Evolutionary conservation across 23 red algal genomes (phyloP), one percentile per base, ranked within the genome.

Genomic region (Chondrus crispus): DNA sequence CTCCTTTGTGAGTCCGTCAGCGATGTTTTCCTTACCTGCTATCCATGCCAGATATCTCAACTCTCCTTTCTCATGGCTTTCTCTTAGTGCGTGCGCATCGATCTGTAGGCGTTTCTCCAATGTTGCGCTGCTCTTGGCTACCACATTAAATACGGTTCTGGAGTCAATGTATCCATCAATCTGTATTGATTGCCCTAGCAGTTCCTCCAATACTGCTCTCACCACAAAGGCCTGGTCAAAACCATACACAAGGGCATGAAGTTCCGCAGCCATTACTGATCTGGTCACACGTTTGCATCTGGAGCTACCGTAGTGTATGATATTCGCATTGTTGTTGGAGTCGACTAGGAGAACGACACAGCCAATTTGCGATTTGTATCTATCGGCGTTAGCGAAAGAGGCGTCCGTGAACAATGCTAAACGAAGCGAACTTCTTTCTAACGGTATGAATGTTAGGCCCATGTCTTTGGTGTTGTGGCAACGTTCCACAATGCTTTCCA

Each of bases 91-190:
- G 38, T 33, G 16, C 8, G 60, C 60, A 52, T 87, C 84, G 50
- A 75, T 87, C 26, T 74, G 84, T 71, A 73, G 84, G 5, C 84
- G 6, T 46, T 75, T 72, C 46, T 73, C 84, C 14, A 87, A 38
- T 5, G 62, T 87, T 68, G 30, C 29, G 9, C 22, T 43, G 26
- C 55, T 29, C 22, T 75, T 72, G 18, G 84, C 24, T 19, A 73
- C 62, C n/a, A 54, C 68, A 87, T 73, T 75, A 30, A 87, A 87
- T 41, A 87, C 13, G 5, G 84, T 87, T 73, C 68, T 36, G 5
- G 62, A 87, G 51, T 71, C 62, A 72, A 72, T 44, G 33, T 49
- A 87, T 19, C 20, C 84, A 87, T 87, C 84, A 46, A 87, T 42
- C 43, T 44, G 10, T 46, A 87, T n/a, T 48, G 41, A 28, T 14